Base-by-base conservation (phyloP, 306 rosid genomes). In the Aeschynomene evenia region DNA sequence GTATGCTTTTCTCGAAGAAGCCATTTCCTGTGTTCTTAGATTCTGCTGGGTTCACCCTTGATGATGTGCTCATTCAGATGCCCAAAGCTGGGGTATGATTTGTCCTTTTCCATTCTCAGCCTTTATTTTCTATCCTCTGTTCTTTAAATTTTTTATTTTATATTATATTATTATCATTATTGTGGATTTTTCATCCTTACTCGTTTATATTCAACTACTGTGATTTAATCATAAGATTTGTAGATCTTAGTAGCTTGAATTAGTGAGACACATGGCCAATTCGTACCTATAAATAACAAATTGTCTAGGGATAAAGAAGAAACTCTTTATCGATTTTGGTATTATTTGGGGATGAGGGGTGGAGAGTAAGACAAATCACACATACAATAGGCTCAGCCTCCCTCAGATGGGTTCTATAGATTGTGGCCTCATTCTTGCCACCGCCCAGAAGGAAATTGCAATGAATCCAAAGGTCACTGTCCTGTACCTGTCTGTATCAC, bases 11-110 rank as follows among this genome's bases (percentile, higher is more conserved):
- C 86, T 94, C 99, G 0, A 94, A 94, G 89, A 94, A 91, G 77
- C 90, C 95, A 13, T 94, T 90, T 76, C 95, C 86, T 21, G 93
- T 94, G 74, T 91, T 94, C 83, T 84, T 94, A 77, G 97, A 88
- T 61, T 85, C 95, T 63, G 90, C 97, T 37, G 95, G 97, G 63
- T 94, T 82, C 70, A 34, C 88, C 1, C 65, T 34, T 71, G 91
- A 94, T 7, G 95, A 87, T 76, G 97, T 94, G 14, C 98, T 94
- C 49, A 59, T 90, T 11, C 98, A 94, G 84, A 87, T 85, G 84
- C 97, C 97, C 37, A 94, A 94, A 76, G 99, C 99, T 64, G 99
- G 76, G 96, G 99, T 94, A 77, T 21, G 88, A 2, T 21, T 72
- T 68, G 56, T 70, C 40, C 26, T 62, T 60, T 13, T 51, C 51